Percentiles rank a stretch among this genome's conserved stretches.
phyloP scores from a whole-genome alignment of 257 asterid genomes.

The Scutellaria minor region DNA sequence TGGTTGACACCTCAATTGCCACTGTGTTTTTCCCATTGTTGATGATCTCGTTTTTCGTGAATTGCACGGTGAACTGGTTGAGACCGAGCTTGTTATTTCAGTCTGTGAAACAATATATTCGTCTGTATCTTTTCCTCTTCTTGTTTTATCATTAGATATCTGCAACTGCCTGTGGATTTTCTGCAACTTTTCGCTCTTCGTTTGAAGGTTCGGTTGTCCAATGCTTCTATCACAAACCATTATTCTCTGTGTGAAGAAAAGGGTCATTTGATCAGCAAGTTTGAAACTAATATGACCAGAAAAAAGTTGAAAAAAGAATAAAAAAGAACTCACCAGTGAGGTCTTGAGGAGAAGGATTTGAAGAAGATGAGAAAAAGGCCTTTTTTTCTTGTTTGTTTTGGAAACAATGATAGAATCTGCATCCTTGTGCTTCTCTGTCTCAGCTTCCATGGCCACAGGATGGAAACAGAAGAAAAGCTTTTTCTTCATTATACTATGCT shows the following conservation, averaged over 20 bases:
- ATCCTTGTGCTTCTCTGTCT: no score
- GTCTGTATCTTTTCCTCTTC: slow-evolving; percentile 3
- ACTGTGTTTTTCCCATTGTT: background rate
- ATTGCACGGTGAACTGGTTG: slow-evolving; percentile 2
- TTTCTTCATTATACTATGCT: slow-evolving; percentile 25
- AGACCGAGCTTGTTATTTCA: background rate
- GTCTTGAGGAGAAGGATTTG: slow-evolving; percentile 27
- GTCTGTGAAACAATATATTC: slow-evolving; percentile 5
- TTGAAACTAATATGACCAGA: background rate
- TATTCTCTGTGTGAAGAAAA: slow-evolving; percentile 8
- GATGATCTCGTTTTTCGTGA: slow-evolving; percentile 3
- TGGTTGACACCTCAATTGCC: background rate
- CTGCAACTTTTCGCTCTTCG: slow-evolving; percentile 3
- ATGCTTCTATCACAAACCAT: slow-evolving; percentile 29
- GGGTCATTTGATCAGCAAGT: slow-evolving; percentile 16
- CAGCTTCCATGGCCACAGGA: slow-evolving; percentile 5
- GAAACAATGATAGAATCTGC: background rate
- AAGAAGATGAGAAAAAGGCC: slow-evolving; percentile 30
- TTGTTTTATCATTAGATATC: slow-evolving; percentile 13
- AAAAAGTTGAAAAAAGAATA: background rate
- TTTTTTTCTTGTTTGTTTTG: background rate
- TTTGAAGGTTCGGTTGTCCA: slow-evolving; percentile 26
- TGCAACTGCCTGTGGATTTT: slow-evolving; percentile 27
- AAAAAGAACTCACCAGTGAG: slow-evolving; percentile 24
- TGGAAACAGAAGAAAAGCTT: slow-evolving; percentile 33